phyloP scores from a whole-genome alignment of 805 yeast genomes.

The Cyberlindnera mycetangii region DNA sequence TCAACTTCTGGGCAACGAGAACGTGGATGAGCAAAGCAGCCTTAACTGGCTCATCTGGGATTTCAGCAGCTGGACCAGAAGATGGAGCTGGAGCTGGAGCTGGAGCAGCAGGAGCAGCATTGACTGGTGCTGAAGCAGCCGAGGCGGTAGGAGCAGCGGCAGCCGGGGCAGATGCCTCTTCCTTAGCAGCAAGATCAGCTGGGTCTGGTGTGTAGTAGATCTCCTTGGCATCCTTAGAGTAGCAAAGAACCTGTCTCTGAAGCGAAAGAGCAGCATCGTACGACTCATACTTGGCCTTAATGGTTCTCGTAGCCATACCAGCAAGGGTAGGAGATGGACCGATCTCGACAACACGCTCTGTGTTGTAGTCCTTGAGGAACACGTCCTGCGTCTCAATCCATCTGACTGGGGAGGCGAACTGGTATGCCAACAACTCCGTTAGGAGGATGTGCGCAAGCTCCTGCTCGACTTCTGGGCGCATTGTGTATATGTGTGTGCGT shows the following conservation, averaged over 20 bases:
- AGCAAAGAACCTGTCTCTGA: slow-evolving; percentile 92
- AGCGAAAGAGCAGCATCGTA: slow-evolving; percentile 90
- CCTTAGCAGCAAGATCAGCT: slow-evolving; percentile 33
- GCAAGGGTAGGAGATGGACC: slow-evolving; percentile 99
- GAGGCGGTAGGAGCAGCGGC: slow-evolving; percentile 33
- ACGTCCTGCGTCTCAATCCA: slow-evolving; percentile 99
- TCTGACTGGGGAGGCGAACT: slow-evolving; percentile 98
- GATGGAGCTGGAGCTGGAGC: slow-evolving; percentile 61
- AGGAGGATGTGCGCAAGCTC: slow-evolving; percentile 92
- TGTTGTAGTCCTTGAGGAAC: slow-evolving; percentile 86
- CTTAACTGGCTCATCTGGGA: slow-evolving; percentile 87
- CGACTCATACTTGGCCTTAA: slow-evolving; percentile 89
- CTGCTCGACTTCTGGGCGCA: slow-evolving; percentile 92
- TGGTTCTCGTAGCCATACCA: slow-evolving; percentile 97
- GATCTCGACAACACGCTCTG: slow-evolving; percentile 96
- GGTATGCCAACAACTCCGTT: slow-evolving; percentile 96
- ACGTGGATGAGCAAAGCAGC: slow-evolving; percentile 83
- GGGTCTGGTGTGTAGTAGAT: slow-evolving; percentile 93
- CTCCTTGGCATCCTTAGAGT: slow-evolving; percentile 93
- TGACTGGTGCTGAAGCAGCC: slow-evolving; percentile 50
- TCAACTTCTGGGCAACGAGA: slow-evolving; percentile 91
- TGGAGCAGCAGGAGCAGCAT: slow-evolving; percentile 54
- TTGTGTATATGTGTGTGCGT: slow-evolving; percentile 16
- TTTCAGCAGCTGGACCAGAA: slow-evolving; percentile 76
- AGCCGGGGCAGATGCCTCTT: slow-evolving; percentile 30